Evolutionary conservation across 371 early-diverging fungal species (phyloP).

Genomic region (Apophysomyces trapeziformis): DNA sequence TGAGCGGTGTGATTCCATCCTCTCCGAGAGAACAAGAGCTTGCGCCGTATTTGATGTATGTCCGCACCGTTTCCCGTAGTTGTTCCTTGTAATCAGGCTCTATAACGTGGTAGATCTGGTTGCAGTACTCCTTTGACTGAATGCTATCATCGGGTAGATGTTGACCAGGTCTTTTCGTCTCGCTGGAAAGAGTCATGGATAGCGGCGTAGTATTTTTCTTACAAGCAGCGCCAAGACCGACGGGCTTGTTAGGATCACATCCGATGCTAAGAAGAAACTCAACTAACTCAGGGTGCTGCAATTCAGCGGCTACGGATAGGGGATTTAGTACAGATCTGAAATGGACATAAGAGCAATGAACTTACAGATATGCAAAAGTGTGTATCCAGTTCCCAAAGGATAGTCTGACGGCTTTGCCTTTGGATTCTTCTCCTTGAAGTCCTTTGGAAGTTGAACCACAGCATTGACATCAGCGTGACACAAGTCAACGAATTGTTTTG

Average conservation of each 20-base stretch:
- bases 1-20: slow-evolving; percentile 29
- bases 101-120: slow-evolving; percentile 28
- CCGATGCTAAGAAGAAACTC: slow-evolving; percentile 37
- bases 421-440: slow-evolving; percentile 36
- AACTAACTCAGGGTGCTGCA: slow-evolving; percentile 34
- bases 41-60: slow-evolving; percentile 35
- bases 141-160: slow-evolving; percentile 16
- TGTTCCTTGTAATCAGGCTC: slow-evolving; percentile 32
- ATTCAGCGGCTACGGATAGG: slow-evolving; percentile 26
- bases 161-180: slow-evolving; percentile 19
- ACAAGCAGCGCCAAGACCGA: slow-evolving; percentile 13
- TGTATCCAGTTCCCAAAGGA: slow-evolving; percentile 49
- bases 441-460: slow-evolving; percentile 34
- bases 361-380: slow-evolving; percentile 53
- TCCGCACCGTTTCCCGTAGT: slow-evolving; percentile 22
- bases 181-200: slow-evolving; percentile 27
- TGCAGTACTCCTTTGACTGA: slow-evolving; percentile 22
- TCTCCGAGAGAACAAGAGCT: slow-evolving; percentile 38
- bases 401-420: slow-evolving; percentile 34
- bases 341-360: neutral
- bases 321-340: neutral
- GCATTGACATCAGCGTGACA: slow-evolving; percentile 31
- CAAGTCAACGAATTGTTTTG: slow-evolving; percentile 17
- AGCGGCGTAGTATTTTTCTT: slow-evolving; percentile 22
- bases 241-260: slow-evolving; percentile 30